Percentiles rank a stretch among this genome's conserved stretches.
phyloP scores from a whole-genome alignment of 257 asterid species.

The Forsythia suspensa region DNA sequence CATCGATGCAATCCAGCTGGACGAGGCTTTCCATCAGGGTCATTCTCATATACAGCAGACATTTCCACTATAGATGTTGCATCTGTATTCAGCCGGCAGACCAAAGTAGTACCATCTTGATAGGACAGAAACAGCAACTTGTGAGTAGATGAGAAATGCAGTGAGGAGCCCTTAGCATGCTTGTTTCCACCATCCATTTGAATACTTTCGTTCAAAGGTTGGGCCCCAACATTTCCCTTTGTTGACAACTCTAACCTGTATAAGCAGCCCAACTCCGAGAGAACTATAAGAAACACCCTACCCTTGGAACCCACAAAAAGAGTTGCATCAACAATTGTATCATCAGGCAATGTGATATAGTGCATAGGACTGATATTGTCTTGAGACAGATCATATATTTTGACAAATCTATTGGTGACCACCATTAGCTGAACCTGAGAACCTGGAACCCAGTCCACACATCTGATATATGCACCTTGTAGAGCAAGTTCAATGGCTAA shows the following conservation, averaged over 20 bases:
- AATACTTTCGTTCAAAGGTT: conserved; percentile 76
- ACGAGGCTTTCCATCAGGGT: conserved; percentile 64
- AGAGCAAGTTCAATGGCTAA: conserved; percentile 94
- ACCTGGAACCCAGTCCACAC: conserved; percentile 94
- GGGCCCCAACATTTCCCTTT: conserved; percentile 80
- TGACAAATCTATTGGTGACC: conserved; percentile 86
- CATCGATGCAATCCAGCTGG: conserved; percentile 96
- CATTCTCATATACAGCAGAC: conserved; percentile 77
- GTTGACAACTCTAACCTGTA: conserved; percentile 87
- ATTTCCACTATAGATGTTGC: conserved; percentile 69
- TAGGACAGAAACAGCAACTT: conserved; percentile 84
- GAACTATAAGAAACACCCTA: conserved; percentile 70
- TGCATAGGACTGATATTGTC: conserved; percentile 96
- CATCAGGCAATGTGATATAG: conserved; percentile 81
- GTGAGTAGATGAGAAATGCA: conserved; percentile 74
- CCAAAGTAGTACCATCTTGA: conserved; percentile 86
- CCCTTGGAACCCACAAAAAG: conserved; percentile 78
- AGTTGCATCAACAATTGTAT: conserved; percentile 76
- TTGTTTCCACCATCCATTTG: conserved; percentile 65
- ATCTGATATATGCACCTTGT: conserved; percentile 96
- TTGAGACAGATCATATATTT: conserved; percentile 91
- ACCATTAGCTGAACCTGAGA: conserved; percentile 99
- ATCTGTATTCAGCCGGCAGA: conserved; percentile 83
- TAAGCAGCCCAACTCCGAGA: conserved; percentile 78
- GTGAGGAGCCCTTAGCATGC: conserved; percentile 69